Evolutionary conservation across 139 green algal genomes (phyloP).

Genomic region (Bryopsis sp.): DNA sequence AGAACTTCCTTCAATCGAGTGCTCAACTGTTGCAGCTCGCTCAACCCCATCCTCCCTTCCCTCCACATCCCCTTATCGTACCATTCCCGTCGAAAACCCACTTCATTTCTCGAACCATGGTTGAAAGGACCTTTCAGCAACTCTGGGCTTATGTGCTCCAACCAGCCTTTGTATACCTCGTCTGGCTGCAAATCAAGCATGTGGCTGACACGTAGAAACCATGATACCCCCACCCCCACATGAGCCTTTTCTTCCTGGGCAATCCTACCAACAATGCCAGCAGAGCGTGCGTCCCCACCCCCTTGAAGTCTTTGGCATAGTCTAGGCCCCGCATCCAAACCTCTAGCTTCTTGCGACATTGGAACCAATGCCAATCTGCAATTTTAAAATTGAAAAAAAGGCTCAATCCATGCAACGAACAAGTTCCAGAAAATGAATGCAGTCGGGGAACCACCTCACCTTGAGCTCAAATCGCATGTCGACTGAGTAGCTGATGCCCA

Average conservation of each 20-base stretch:
- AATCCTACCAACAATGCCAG: conserved; percentile 58
- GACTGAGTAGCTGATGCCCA: neutral
- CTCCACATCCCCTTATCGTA: too few relatives aligned
- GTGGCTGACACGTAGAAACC: neutral
- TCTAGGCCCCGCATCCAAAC: conserved; percentile 41
- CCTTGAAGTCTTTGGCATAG: conserved; percentile 14
- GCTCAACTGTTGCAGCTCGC: too few relatives aligned
- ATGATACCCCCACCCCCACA: conserved; percentile 38
- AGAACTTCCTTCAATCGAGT: too few relatives aligned
- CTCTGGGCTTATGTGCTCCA: neutral
- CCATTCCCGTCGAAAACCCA: conserved; percentile 10
- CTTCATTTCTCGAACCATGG: neutral
- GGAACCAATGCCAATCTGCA: conserved; percentile 67
- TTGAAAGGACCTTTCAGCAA: conserved; percentile 13
- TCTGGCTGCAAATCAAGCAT: conserved; percentile 1
- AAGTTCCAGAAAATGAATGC: conserved; percentile 23
- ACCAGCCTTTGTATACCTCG: neutral
- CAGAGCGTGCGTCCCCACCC: conserved; percentile 47
- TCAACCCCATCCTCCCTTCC: too few relatives aligned
- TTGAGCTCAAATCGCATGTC: too few relatives aligned
- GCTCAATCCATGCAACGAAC: conserved; percentile 7
- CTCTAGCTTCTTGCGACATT: conserved; percentile 68
- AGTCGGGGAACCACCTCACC: too few relatives aligned
- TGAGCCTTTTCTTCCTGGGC: conserved; percentile 66
- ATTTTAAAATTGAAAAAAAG: conserved; percentile 14